A percentile compares a stretch with the other conserved stretches of the same genome.
Evolutionary conservation across 345 rosid species (phyloP).

Genomic region (Populus alba): DNA sequence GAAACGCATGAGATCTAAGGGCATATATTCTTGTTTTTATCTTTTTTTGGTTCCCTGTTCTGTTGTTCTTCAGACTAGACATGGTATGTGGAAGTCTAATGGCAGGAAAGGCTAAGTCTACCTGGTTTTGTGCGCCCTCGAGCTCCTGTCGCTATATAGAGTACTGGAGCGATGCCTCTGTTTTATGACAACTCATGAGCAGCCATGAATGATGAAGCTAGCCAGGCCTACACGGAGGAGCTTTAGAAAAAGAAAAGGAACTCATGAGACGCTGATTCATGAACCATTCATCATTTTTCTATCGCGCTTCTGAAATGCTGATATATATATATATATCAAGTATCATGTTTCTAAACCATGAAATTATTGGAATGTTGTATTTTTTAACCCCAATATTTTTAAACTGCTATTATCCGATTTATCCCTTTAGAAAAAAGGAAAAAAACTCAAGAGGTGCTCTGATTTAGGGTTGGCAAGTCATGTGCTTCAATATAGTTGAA

Average conservation of each 20-base stretch:
- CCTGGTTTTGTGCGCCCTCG: neutral
- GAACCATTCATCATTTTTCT: too few relatives aligned
- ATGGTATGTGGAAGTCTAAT: neutral
- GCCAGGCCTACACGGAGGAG: too few relatives aligned
- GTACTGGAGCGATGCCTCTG: neutral
- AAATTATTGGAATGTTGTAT: too few relatives aligned
- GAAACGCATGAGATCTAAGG: neutral
- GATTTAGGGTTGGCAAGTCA: conserved; percentile 4
- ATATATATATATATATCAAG: too few relatives aligned
- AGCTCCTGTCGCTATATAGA: neutral
- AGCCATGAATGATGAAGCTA: neutral
- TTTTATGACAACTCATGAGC: neutral
- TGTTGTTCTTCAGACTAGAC: neutral
- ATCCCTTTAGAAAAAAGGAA: too few relatives aligned
- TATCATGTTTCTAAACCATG: too few relatives aligned
- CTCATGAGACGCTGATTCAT: too few relatives aligned
- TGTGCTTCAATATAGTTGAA: neutral
- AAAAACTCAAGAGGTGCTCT: too few relatives aligned
- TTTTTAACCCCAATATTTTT: too few relatives aligned
- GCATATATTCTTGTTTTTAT: neutral
- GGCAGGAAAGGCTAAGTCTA: neutral
- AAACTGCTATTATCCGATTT: too few relatives aligned
- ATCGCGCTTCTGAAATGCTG: too few relatives aligned
- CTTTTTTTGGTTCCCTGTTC: neutral
- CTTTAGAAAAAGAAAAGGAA: too few relatives aligned